Percentiles rank a stretch among this genome's conserved stretches.
These are phyloP conservation scores for Debaryomycetaceae sp. DNA, from an alignment of 1,139 yeast genomes.

Conservation along the genomic window DNA sequence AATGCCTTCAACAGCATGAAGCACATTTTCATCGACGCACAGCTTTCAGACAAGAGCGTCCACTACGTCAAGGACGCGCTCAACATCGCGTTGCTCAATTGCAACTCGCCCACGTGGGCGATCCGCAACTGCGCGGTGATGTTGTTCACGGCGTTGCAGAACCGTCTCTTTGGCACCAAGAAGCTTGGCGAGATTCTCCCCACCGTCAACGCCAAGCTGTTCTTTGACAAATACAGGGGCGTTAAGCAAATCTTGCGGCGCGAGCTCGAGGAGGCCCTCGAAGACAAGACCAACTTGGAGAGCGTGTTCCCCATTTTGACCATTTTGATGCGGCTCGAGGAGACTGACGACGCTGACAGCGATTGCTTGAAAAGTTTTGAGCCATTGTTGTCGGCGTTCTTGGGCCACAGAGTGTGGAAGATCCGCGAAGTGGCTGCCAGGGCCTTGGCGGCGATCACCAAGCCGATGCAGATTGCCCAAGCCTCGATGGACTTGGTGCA, in stretches of 20 bases:
- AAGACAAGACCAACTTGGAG: constrained; percentile 31
- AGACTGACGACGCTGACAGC: constrained; percentile 40
- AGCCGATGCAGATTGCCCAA: constrained; percentile 18
- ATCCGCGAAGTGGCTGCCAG: constrained; percentile 82
- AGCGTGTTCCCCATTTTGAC: constrained; percentile 72
- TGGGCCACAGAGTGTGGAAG: constrained; percentile 65
- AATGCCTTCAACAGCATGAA: constrained; percentile 87
- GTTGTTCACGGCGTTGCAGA: constrained; percentile 82
- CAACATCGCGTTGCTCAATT: constrained; percentile 54
- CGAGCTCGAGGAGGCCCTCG: constrained; percentile 29
- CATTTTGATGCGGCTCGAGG: constrained; percentile 63
- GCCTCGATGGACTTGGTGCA: constrained; percentile 8
- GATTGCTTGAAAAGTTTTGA: constrained; percentile 46
- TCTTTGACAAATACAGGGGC: constrained; percentile 60
- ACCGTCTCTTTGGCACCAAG: constrained; percentile 69
- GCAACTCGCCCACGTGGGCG: constrained; percentile 73
- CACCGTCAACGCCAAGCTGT: constrained; percentile 53
- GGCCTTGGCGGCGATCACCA: constrained; percentile 52
- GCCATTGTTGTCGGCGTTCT: constrained; percentile 40
- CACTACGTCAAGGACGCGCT: constrained; percentile 55
- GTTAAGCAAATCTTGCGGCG: constrained; percentile 45
- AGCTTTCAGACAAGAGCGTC: constrained; percentile 50
- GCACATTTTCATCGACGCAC: constrained; percentile 66
- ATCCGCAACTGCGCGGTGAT: constrained; percentile 88
- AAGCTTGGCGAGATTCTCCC: constrained; percentile 23